Base-by-base conservation (phyloP, 352 stramenopile genomes). In the Phytophthora litchii region DNA sequence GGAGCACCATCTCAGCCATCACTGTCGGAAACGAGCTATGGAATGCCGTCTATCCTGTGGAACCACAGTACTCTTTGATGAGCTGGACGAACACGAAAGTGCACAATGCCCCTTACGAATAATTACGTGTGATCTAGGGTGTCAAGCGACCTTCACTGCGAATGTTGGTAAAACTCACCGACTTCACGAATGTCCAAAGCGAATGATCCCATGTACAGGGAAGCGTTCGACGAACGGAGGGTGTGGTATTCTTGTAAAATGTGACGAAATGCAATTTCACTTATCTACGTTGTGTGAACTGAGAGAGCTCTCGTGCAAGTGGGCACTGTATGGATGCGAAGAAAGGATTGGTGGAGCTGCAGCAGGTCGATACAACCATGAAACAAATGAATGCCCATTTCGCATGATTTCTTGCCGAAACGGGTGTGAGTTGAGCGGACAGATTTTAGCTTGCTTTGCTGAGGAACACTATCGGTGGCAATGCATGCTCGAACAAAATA, bases 381-480 rank as follows among this genome's bases (percentile, higher is more conserved):
- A 94, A 58, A 67, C 74, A 4, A 56, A 65, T 4, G 82, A 85
- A 53, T 92, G 84, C 51, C 46, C 52, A 34, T 92, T 81, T 53
- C 80, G 82, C 0, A 32, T 74, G 0, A 61, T 86, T 0, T n/a
- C 37, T 0, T 94, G 84, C 20, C 58, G 51, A 10, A 86, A 94
- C 41, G 68, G 50, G 4, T 94, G 82, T 36, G 55, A 49, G 0
- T 34, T 83, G 7, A 76, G 72, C 41, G 71, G 61, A 4, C 27
- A 58, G n/a, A 54, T 91, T 17, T 57, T 86, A 0, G 49, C 43
- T 6, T 86, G 72, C 20, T 91, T 91, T 51, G 19, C 70, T 10
- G 50, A 74, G 0, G 62, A 89, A 17, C 84, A 94, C 50, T 90
- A 84, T 43, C 64, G 45, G 4, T 92, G 82, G 80, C 82, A 94